Conservation (phyloP, 805 yeast species). For the Pichia gijzeniarum region DNA sequence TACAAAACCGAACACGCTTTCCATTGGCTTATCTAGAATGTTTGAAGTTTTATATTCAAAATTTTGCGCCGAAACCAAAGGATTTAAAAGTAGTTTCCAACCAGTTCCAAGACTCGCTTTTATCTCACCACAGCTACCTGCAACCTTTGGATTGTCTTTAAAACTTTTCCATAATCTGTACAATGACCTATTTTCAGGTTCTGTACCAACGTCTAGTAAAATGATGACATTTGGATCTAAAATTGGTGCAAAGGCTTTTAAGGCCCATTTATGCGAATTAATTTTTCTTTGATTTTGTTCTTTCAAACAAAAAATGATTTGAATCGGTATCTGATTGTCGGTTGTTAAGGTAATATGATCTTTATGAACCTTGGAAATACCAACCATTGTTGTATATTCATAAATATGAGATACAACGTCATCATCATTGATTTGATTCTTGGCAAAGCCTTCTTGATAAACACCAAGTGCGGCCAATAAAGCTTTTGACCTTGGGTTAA, state of each 20-base stretch:
- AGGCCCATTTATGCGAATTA: constrained; percentile 95
- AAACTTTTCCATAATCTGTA: constrained; percentile 89
- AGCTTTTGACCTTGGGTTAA: constrained; percentile 72
- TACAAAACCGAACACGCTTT: constrained; percentile 89
- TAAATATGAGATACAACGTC: constrained; percentile 82
- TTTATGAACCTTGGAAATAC: constrained; percentile 56
- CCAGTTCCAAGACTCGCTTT: constrained; percentile 69
- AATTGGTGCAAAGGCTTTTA: constrained; percentile 83
- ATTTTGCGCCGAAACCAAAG: constrained; percentile 92
- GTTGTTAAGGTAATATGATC: constrained; percentile 62
- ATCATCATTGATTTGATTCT: constrained; percentile 77
- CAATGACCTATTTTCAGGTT: constrained; percentile 77
- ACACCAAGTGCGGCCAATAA: constrained; percentile 82
- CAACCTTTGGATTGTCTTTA: constrained; percentile 61
- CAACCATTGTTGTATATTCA: constrained; percentile 90
- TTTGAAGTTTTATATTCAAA: constrained; percentile 96
- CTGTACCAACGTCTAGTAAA: constrained; percentile 90
- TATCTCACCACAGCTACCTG: constrained; percentile 98
- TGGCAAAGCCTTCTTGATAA: constrained; percentile 94
- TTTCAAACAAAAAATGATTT: constrained; percentile 81
- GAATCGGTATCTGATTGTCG: constrained; percentile 70
- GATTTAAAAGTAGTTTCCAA: constrained; percentile 53
- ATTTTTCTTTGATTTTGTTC: constrained; percentile 86
- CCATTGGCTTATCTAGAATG: constrained; percentile 92
- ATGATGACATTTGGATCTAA: constrained; percentile 79